These are phyloP conservation scores for Camelina neglecta DNA, from an alignment of 345 rosid genomes.

Conservation along the genomic window DNA sequence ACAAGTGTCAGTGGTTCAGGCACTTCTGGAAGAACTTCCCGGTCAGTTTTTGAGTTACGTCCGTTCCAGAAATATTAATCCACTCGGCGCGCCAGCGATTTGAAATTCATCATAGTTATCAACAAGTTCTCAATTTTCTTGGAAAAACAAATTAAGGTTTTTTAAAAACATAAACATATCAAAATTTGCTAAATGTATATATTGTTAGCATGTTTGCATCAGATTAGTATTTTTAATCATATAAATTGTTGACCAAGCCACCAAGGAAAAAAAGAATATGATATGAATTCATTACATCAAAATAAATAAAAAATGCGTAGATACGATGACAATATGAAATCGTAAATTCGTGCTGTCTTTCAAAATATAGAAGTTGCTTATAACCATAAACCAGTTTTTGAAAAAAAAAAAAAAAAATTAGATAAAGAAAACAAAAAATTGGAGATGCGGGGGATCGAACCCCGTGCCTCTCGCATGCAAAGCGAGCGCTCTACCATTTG, in stretches of 20 bases:
- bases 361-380: background rate
- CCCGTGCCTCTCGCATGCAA: constrained; percentile 45
- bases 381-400: no score
- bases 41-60: constrained; percentile 78
- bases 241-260: no score
- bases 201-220: background rate
- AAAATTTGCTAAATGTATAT: background rate
- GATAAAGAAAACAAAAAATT: background rate
- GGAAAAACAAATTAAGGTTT: background rate
- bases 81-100: constrained; percentile 37
- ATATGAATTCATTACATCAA: background rate
- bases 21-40: constrained; percentile 85
- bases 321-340: background rate
- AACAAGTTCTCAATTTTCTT: background rate
- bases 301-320: background rate
- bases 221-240: background rate
- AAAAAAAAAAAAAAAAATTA: background rate
- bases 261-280: background rate
- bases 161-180: background rate
- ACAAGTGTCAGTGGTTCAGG: constrained; percentile 68
- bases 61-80: constrained; percentile 64
- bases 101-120: constrained; percentile 14
- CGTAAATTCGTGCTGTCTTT: background rate
- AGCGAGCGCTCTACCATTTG: constrained; percentile 96
- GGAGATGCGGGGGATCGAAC: constrained; percentile 39